Evolutionary conservation across 2,329 filamentous ascomycete genomes (phyloP), one percentile per base, ranked within the genome.

Genomic region (Colletotrichum truncatum): DNA sequence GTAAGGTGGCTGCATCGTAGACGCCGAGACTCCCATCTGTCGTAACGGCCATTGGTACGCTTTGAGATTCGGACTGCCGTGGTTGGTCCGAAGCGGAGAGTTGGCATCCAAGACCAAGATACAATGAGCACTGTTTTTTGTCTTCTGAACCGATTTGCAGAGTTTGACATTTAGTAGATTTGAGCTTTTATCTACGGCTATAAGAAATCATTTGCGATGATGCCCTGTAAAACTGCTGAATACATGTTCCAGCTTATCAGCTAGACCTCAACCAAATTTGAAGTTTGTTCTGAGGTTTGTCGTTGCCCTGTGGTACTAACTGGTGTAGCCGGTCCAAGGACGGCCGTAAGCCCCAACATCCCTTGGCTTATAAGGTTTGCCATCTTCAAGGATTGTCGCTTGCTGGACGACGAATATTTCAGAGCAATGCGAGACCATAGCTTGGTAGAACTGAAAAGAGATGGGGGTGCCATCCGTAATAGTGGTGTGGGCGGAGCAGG

Each of bases 111-210:
- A n/a, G 46, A 49, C 23, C 36, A 38, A 36, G 30, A n/a, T 34
- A 53, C 28, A 25, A 23, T 8, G 23, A 59, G 55, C 45, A 64
- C 54, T 45, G 45, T 52, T 46, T 52, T 23, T 32, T 25, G n/a
- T n/a, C 53, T 48, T 32, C n/a, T 34, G 12, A 23, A 8, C 18
- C 30, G n/a, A 36, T 51, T 54, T 43, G 49, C 48, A 32, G 36
- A 48, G 23, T 6, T 3, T 10, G 6, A 11, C 8, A 16, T 34
- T 25, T 41, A 53, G 60, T 30, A 51, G 59, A 45, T 34, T 34
- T 45, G 21, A 36, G 23, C 14, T 48, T 63, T 63, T 63, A 63
- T 63, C 26, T 21, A 28, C 36, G 46, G 21, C 11, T 7, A 4
- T 32, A 11, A 32, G 10, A n/a, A n/a, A n/a, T n/a, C n/a, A n/a